These are phyloP conservation scores for Paramyrothecium roridum DNA, from an alignment of 2,329 filamentous ascomycete species.

Conservation along the genomic window DNA sequence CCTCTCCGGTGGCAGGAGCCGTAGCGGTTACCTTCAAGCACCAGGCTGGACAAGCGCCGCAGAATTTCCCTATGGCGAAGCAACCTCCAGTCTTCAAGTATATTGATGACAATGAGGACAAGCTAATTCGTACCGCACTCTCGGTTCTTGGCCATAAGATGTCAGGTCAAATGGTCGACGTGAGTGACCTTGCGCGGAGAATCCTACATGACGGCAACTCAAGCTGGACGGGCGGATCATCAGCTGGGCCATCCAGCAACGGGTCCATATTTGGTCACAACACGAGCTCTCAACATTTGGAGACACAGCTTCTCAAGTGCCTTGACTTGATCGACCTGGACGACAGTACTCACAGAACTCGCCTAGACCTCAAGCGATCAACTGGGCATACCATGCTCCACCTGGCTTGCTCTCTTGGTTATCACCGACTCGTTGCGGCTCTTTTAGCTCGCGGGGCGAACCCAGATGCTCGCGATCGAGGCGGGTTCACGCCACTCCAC, in stretches of 20 bases:
- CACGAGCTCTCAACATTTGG: conserved; percentile 48
- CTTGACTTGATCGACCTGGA: conserved; percentile 79
- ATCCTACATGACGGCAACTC: conserved; percentile 51
- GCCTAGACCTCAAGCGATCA: conserved; percentile 60
- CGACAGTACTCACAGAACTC: conserved; percentile 65
- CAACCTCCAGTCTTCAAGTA: conserved; percentile 66
- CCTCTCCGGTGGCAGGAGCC: conserved; percentile 61
- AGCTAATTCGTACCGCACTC: conserved; percentile 66
- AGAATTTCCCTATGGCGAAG: conserved; percentile 31
- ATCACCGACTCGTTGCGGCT: conserved; percentile 72
- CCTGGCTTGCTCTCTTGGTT: conserved; percentile 70
- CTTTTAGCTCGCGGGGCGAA: conserved; percentile 76
- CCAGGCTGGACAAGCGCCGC: conserved; percentile 37
- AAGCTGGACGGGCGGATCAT: conserved; percentile 43
- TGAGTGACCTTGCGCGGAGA: conserved; percentile 57
- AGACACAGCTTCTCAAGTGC: conserved; percentile 67
- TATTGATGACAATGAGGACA: conserved; percentile 66
- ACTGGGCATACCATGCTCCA: conserved; percentile 82
- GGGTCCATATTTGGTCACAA: conserved; percentile 42
- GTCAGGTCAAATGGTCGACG: conserved; percentile 60
- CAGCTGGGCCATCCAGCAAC: conserved; percentile 34
- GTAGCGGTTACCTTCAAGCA: conserved; percentile 69
- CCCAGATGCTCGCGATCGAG: conserved; percentile 70
- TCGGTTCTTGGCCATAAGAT: conserved; percentile 62
- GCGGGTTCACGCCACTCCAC: conserved; percentile 79